Conservation (phyloP, 495 filamentous ascomycete species). For the Corynascus novoguineensis region DNA sequence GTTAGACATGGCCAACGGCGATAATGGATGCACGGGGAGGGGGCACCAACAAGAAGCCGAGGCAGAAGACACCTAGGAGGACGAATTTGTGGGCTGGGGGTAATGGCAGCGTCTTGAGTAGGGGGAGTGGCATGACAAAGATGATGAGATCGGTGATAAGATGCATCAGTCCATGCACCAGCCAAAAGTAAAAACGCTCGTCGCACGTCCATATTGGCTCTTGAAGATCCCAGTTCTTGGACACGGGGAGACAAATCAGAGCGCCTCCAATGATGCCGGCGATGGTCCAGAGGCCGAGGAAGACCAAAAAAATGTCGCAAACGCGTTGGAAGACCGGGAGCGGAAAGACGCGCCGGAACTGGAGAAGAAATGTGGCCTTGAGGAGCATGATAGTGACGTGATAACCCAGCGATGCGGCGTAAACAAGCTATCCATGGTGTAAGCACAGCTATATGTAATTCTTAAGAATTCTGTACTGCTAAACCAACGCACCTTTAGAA, state of each 20-base stretch:
- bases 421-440: not conserved
- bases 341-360: constrained; percentile 5
- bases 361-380: not conserved
- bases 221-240: not conserved
- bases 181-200: not conserved
- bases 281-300: not conserved
- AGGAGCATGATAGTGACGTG: constrained; percentile 4
- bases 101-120: not conserved
- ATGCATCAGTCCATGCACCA: not conserved
- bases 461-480: not conserved
- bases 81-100: not conserved
- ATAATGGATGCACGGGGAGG: not conserved
- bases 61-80: not conserved
- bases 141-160: not conserved
- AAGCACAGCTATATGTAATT: not conserved
- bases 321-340: constrained; percentile 2
- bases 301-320: constrained; percentile 2
- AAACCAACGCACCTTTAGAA: not conserved
- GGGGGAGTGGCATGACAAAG: constrained; percentile 2
- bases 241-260: not conserved
- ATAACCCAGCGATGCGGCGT: not conserved
- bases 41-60: not conserved
- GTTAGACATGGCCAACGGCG: no score
- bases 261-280: not conserved
- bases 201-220: not conserved